Base-by-base conservation (phyloP, 2,329 filamentous ascomycete genomes). In the Verticillium nonalfalfae region DNA sequence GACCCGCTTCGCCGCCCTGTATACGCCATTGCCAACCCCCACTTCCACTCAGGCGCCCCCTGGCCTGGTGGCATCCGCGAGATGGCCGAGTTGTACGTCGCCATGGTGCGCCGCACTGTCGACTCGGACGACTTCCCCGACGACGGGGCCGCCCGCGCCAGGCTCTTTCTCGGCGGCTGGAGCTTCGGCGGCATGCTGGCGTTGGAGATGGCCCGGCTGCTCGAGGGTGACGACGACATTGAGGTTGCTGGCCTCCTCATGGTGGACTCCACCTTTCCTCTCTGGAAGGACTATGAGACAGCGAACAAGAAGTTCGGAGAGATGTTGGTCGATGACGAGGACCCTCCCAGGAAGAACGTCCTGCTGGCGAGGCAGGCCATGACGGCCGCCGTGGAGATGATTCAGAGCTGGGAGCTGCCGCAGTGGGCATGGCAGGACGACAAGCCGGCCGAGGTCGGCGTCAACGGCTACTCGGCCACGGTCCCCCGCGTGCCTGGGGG, bases 1-100 rank as follows among this genome's bases (percentile, higher is more conserved):
- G 76, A 79, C 18, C 67, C 75, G 1, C 73, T 86, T 26, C 71
- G 72, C 38, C 81, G 85, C 5, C 71, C 75, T 18, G 71, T 85
- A 40, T 85, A 81, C 64, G 84, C 78, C 59, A 82, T 87, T 60
- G 72, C 77, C 62, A 87, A 87, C 68, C 81, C 83, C 4, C 73
- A 75, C 62, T 85, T 84, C 66, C 70, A 75, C 63, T 75, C 75
- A 1, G 78, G 76, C 7, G 70, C 75, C 14, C 71, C 71, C 6
- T 87, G 83, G 73, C 72, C 76, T 0, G 83, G 81, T 36, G 81
- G 83, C 3, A 68, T 87, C 11, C 72, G 76, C 0, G 79, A 85
- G 66, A 86, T 87, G 82, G 84, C 79, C 0, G 67, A 72, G 2
- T 69, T 79, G 7, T 87, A 87, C 66, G 73, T 79, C 39, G 64